Percentiles rank a stretch among this genome's conserved stretches.
Conservation (phyloP, 2,329 filamentous ascomycete species). For the Fusarium sp. region DNA sequence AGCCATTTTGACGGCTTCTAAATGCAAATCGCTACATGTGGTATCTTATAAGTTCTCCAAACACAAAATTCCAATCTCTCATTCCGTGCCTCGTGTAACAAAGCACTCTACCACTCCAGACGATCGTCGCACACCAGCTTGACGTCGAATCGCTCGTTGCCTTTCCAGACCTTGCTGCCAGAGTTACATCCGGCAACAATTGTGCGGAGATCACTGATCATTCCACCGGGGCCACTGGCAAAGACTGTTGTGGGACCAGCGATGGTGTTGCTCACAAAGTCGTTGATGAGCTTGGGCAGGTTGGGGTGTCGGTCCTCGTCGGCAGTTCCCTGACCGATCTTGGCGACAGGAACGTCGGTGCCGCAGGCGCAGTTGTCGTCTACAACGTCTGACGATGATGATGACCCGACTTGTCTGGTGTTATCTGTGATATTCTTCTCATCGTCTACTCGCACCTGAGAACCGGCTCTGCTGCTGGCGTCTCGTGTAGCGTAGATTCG, state of each 20-base stretch:
- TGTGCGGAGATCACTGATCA: conserved; percentile 69
- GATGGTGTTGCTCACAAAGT: conserved; percentile 62
- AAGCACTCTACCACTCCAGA: conserved; percentile 60
- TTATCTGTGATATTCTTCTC: conserved; percentile 29
- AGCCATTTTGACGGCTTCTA: conserved; percentile 15
- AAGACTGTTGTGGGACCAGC: conserved; percentile 67
- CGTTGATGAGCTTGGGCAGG: conserved; percentile 59
- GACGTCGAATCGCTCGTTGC: conserved; percentile 68
- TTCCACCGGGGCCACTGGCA: conserved; percentile 70
- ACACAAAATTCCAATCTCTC: conserved; percentile 9
- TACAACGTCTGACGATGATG: conserved; percentile 43
- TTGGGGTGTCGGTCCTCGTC: conserved; percentile 59
- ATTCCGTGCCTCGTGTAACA: neutral
- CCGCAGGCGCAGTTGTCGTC: conserved; percentile 46
- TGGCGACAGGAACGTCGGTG: conserved; percentile 48
- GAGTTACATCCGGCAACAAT: conserved; percentile 68
- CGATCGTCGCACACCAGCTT: conserved; percentile 71
- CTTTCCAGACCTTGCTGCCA: conserved; percentile 67
- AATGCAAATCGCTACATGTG: conserved; percentile 35
- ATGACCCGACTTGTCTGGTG: conserved; percentile 39
- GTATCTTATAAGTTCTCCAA: conserved; percentile 41
- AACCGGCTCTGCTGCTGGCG: conserved; percentile 23
- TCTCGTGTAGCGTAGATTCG: conserved; percentile 72
- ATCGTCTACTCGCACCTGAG: conserved; percentile 42
- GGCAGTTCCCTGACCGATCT: conserved; percentile 47